These are phyloP conservation scores for Gaeumannomyces tritici DNA, from an alignment of 2,329 filamentous ascomycete genomes.

Conservation along the genomic window DNA sequence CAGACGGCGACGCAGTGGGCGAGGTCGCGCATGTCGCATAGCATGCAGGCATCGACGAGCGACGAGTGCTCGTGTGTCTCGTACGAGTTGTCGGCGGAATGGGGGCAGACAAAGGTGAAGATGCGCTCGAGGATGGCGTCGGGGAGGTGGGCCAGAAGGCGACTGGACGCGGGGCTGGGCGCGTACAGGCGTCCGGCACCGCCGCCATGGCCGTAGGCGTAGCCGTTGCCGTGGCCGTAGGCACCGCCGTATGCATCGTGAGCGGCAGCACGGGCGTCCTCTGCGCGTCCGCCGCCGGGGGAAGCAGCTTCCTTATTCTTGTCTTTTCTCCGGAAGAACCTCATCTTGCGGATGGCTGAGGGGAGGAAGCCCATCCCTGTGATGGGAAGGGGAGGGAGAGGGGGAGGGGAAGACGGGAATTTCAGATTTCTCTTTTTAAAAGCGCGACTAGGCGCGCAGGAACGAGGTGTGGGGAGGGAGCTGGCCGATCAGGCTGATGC, in stretches of 20 bases:
- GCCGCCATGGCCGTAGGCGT: slow-evolving; percentile 1
- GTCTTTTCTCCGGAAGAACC: slow-evolving; percentile 23
- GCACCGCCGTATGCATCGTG: slow-evolving; percentile 6
- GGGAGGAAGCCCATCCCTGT: not conserved
- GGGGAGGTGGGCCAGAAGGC: slow-evolving; percentile 47
- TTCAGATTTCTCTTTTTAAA: not conserved
- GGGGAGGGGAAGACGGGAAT: not conserved
- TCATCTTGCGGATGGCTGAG: slow-evolving; percentile 16
- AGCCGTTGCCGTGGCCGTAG: slow-evolving; percentile 8
- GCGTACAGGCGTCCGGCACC: not conserved
- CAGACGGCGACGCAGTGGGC: slow-evolving; percentile 69
- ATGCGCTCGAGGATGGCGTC: slow-evolving; percentile 64
- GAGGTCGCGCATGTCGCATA: slow-evolving; percentile 85
- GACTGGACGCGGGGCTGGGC: slow-evolving; percentile 27
- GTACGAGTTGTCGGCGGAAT: slow-evolving; percentile 67
- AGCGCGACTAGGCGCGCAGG: not conserved
- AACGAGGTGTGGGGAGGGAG: not conserved
- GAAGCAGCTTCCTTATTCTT: slow-evolving; percentile 16
- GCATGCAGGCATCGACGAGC: slow-evolving; percentile 75
- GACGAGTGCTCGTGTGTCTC: slow-evolving; percentile 75
- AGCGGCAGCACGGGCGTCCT: slow-evolving; percentile 3
- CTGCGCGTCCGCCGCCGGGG: not conserved
- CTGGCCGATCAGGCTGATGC: not conserved
- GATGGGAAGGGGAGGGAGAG: not conserved
- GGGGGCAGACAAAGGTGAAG: slow-evolving; percentile 76